Evolutionary conservation across 106 monocot genomes (phyloP).

Genomic region (Dendrobium catenatum): DNA sequence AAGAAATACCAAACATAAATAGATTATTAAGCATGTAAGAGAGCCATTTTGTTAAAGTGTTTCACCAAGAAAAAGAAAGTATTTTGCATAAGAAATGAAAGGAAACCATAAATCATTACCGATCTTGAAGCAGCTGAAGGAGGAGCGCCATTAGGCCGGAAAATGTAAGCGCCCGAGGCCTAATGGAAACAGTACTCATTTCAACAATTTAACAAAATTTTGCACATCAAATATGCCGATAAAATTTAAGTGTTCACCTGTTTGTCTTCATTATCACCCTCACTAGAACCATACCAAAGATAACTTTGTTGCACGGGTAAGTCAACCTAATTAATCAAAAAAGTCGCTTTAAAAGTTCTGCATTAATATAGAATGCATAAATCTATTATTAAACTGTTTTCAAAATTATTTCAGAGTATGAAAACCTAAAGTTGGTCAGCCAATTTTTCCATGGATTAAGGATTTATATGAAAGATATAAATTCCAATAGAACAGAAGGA

Average conservation of each 20-base stretch:
- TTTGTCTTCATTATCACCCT: slow-evolving; percentile 38
- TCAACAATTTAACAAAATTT: background rate
- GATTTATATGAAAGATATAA: background rate
- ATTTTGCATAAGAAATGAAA: background rate
- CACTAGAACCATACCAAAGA: slow-evolving; percentile 68
- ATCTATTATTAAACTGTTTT: background rate
- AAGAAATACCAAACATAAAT: background rate
- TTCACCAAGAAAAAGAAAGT: background rate
- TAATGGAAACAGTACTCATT: slow-evolving; percentile 13
- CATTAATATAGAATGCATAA: background rate
- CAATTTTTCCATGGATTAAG: background rate
- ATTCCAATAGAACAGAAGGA: background rate
- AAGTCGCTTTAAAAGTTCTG: background rate
- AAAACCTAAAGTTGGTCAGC: background rate
- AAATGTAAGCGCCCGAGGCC: slow-evolving; percentile 86
- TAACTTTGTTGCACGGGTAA: slow-evolving; percentile 61
- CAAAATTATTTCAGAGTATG: background rate
- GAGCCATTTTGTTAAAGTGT: background rate
- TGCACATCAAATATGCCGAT: background rate
- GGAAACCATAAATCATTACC: slow-evolving; percentile 27
- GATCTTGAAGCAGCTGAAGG: slow-evolving; percentile 35
- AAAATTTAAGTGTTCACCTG: slow-evolving; percentile 29
- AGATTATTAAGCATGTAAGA: background rate
- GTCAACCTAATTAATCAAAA: slow-evolving; percentile 42
- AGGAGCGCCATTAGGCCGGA: slow-evolving; percentile 59